These are phyloP conservation scores for Piedraia hortae DNA, from an alignment of 2,329 filamentous ascomycete species.

Conservation along the genomic window DNA sequence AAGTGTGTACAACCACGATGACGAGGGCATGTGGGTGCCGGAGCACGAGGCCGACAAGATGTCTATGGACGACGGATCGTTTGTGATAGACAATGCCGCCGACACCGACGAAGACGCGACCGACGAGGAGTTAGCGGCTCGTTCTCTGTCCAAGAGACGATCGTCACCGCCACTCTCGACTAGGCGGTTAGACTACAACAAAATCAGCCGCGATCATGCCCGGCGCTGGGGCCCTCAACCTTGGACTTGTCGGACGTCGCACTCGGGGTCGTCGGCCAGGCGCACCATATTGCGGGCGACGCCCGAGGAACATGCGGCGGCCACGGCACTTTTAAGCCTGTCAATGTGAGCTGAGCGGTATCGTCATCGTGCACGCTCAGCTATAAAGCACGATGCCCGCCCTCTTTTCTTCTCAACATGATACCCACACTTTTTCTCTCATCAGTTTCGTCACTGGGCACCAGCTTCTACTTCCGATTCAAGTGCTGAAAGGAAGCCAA, in stretches of 20 bases:
- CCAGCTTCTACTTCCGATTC: slow-evolving; percentile 9
- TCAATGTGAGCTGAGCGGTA: slow-evolving; percentile 22
- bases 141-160: slow-evolving; percentile 46
- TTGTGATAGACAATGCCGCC: slow-evolving; percentile 37
- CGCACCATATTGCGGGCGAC: slow-evolving; percentile 12
- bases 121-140: slow-evolving; percentile 76
- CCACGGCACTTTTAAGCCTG: slow-evolving; percentile 55
- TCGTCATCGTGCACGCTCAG: background rate
- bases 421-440: background rate
- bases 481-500: slow-evolving; percentile 13
- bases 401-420: background rate
- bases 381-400: background rate
- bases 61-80: slow-evolving; percentile 45
- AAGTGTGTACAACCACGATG: slow-evolving; percentile 28
- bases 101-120: slow-evolving; percentile 35
- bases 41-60: slow-evolving; percentile 85
- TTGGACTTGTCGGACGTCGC: slow-evolving; percentile 5
- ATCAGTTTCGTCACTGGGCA: slow-evolving; percentile 7
- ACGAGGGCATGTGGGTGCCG: slow-evolving; percentile 35
- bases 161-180: slow-evolving; percentile 9
- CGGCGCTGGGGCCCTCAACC: slow-evolving; percentile 5
- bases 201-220: slow-evolving; percentile 8
- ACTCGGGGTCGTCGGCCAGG: background rate
- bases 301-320: slow-evolving; percentile 52
- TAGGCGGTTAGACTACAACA: slow-evolving; percentile 7